Conservation (phyloP, 2,329 filamentous ascomycete genomes). For the Alternaria sp. region DNA sequence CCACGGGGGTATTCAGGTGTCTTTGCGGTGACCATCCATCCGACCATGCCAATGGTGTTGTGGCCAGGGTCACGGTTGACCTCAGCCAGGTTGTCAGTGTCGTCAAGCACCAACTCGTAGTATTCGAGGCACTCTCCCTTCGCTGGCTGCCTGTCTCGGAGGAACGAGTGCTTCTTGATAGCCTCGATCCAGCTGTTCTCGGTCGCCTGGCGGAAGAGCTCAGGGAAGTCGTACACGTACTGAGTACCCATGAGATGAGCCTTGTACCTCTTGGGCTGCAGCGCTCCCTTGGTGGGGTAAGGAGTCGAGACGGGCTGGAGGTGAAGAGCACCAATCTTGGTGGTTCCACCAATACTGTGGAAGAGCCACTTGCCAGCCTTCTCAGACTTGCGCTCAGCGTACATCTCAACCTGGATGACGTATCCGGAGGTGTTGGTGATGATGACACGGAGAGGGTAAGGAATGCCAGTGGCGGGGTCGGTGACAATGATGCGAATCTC, state of each 20-base stretch:
- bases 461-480: conserved; percentile 79
- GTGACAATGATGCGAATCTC: conserved; percentile 99
- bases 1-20: conserved; percentile 95
- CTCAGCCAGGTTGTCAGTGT: conserved; percentile 88
- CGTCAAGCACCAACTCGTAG: conserved; percentile 92
- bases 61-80: conserved; percentile 94
- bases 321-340: conserved; percentile 95
- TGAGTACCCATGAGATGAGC: conserved; percentile 98
- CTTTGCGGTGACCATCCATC: conserved; percentile 92
- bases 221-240: conserved; percentile 99
- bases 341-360: conserved; percentile 94
- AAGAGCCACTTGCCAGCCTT: conserved; percentile 95
- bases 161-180: conserved; percentile 72
- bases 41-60: conserved; percentile 97
- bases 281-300: conserved; percentile 97
- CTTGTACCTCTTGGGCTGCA: conserved; percentile 99
- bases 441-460: conserved; percentile 91
- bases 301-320: conserved; percentile 87
- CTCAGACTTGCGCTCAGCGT: conserved; percentile 96
- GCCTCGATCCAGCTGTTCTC: conserved; percentile 91
- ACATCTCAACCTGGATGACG: conserved; percentile 96
- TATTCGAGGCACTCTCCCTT: conserved; percentile 92
- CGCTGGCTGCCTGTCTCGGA: conserved; percentile 81
- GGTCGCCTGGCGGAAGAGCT: conserved; percentile 97
- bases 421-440: conserved; percentile 99